These are phyloP conservation scores for Pseudocercospora fijiensis DNA, from an alignment of 2,329 filamentous ascomycete genomes.

Conservation along the genomic window DNA sequence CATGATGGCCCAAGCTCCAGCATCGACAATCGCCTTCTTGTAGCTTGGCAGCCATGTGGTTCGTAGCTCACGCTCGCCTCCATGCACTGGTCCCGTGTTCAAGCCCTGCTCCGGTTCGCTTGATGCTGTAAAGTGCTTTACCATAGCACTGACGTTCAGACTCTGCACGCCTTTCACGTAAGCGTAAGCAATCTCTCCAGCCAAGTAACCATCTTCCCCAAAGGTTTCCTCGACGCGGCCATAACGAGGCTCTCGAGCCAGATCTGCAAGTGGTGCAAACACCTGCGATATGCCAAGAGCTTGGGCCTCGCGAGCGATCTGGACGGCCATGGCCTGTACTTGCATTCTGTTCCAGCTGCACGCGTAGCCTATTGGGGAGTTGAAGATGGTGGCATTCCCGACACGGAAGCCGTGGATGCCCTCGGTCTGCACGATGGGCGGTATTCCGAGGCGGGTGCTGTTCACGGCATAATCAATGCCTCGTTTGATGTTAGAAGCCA, in stretches of 20 bases:
- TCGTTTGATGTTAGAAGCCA: constrained; percentile 61
- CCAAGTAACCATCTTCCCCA: constrained; percentile 66
- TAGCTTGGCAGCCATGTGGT: constrained; percentile 60
- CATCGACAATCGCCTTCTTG: constrained; percentile 70
- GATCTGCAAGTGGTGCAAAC: constrained; percentile 68
- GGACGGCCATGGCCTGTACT: constrained; percentile 64
- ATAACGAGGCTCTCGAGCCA: constrained; percentile 69
- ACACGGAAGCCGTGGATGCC: constrained; percentile 72
- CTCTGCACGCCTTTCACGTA: constrained; percentile 63
- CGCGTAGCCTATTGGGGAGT: constrained; percentile 70
- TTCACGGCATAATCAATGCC: constrained; percentile 69
- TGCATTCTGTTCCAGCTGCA: constrained; percentile 69
- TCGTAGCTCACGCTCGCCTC: constrained; percentile 55
- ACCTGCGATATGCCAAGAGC: constrained; percentile 71
- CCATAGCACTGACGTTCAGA: constrained; percentile 65
- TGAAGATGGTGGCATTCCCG: constrained; percentile 74
- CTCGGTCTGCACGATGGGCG: constrained; percentile 71
- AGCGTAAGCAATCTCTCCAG: constrained; percentile 66
- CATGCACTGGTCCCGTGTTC: constrained; percentile 63
- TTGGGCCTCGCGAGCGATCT: constrained; percentile 64
- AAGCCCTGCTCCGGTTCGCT: constrained; percentile 69
- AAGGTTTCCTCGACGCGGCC: constrained; percentile 74
- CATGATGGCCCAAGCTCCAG: constrained; percentile 68
- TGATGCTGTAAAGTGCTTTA: constrained; percentile 74
- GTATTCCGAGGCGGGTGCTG: constrained; percentile 68